These are phyloP conservation scores for Candida stauntonica DNA, from an alignment of 805 yeast species.

Conservation along the genomic window DNA sequence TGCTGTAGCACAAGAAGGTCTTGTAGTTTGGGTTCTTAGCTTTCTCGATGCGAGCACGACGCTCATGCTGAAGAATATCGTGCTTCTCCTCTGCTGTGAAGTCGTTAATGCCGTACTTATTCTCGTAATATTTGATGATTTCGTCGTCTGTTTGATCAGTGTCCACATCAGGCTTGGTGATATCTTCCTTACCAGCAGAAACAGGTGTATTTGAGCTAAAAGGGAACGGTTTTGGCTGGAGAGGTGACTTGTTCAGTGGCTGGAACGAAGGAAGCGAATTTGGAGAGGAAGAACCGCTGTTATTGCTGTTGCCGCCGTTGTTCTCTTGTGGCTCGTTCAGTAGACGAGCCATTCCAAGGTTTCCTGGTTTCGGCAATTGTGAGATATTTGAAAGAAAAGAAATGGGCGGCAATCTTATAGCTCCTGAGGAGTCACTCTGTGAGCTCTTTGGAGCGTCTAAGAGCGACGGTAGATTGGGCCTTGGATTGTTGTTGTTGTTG, in stretches of 20 bases:
- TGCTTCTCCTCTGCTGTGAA: slow-evolving; percentile 28
- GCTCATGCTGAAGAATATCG: slow-evolving; percentile 28
- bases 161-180: slow-evolving; percentile 24
- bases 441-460: slow-evolving; percentile 8
- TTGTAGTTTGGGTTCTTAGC: slow-evolving; percentile 25
- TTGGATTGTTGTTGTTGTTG: slow-evolving; percentile 9
- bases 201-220: background rate
- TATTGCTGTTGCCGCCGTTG: background rate
- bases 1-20: slow-evolving; percentile 27
- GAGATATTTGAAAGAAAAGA: slow-evolving; percentile 27
- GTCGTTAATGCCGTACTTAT: slow-evolving; percentile 24
- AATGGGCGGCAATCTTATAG: slow-evolving; percentile 36
- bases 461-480: slow-evolving; percentile 17
- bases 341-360: slow-evolving; percentile 10
- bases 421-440: slow-evolving; percentile 8
- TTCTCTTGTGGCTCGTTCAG: slow-evolving; percentile 6
- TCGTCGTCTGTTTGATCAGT: slow-evolving; percentile 26
- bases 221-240: slow-evolving; percentile 3
- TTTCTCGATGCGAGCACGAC: slow-evolving; percentile 26
- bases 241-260: background rate
- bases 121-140: slow-evolving; percentile 26
- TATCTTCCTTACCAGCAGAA: slow-evolving; percentile 19
- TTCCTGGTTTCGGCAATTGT: slow-evolving; percentile 5
- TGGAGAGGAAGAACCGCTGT: background rate
- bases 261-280: background rate